Evolutionary conservation across 306 rosid genomes (phyloP).

Genomic region (Medicago ruthenica): DNA sequence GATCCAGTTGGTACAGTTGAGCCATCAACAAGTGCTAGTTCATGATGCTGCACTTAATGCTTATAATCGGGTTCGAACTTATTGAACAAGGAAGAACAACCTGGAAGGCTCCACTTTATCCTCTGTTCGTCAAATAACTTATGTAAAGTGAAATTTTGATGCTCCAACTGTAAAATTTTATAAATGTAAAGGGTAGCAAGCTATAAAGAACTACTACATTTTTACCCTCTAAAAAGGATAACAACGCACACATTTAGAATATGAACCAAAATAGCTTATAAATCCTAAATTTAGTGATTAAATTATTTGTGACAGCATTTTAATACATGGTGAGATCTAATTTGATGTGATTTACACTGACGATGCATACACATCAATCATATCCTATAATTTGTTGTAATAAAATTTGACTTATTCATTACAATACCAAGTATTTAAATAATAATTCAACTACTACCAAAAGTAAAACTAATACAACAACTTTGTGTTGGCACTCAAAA

Average conservation of each 20-base stretch:
- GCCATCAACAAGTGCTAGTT: slow-evolving; percentile 62
- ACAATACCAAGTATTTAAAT: neutral
- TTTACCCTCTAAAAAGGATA: neutral
- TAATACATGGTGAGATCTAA: neutral
- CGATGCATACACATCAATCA: neutral
- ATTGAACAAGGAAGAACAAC: neutral
- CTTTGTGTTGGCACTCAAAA: neutral
- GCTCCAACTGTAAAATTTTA: neutral
- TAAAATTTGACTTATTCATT: neutral
- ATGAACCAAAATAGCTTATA: neutral
- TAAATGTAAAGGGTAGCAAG: slow-evolving; percentile 6
- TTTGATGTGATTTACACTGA: neutral
- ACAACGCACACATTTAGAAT: neutral
- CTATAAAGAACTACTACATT: neutral
- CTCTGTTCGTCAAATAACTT: slow-evolving; percentile 1
- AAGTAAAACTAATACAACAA: neutral
- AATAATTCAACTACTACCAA: too few species aligned
- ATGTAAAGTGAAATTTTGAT: slow-evolving; percentile 13
- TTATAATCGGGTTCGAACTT: neutral
- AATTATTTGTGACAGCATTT: neutral
- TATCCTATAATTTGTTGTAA: neutral
- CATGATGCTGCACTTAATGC: slow-evolving; percentile 42
- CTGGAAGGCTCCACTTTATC: slow-evolving; percentile 19
- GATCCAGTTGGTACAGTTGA: slow-evolving; percentile 61
- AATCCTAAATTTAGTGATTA: slow-evolving; percentile 7